Base-by-base conservation (phyloP, 108 stramenopile genomes). In the Cyclotella kingstonii region DNA sequence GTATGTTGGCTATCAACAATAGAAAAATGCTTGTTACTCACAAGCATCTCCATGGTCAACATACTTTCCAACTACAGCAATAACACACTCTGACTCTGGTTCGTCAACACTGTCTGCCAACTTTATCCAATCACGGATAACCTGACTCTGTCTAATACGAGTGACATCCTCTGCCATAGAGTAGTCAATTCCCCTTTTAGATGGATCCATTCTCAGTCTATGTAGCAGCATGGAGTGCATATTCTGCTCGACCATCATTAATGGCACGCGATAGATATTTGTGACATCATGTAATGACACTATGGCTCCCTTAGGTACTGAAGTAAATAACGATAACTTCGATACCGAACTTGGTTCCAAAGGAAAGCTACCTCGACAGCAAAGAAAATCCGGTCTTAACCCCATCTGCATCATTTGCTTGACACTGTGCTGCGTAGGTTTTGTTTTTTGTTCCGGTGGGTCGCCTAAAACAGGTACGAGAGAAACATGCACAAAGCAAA, bases 251-350 rank as follows among this genome's bases (percentile, higher is more conserved):
- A 76, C 81, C 67, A 93, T 82, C 58, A 89, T 81, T 45, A 91
- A 64, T 23, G 90, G 90, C 8, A 93, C 92, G 43, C 88, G 90
- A 55, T 93, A 93, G 40, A 93, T 93, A 77, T 93, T 93, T 25
- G 78, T 63, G 18, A 91, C 90, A 45, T 93, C 92, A 70, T 91
- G 76, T 18, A 90, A 79, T 26, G 84, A 81, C 8, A 93, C 57
- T 9, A 91, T 83, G 26, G 79, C 62, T 3, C 65, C 62, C 1
- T 73, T 70, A 3, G 80, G 80, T 4, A 85, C 84, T 22, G 84
- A 81, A 29, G 84, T 83, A 39, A 87, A 87, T 59, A 85, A 49
- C n/a, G 77, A 57, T 2, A 87, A 54, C 42, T 87, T 87, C n/a
- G 69, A 52, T 35, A 64, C 59, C 0, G 81, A 75, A 5, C 68